Percentiles rank a stretch among this genome's conserved stretches.
Evolutionary conservation across 2,329 filamentous ascomycete genomes (phyloP).

Genomic region (Phyllosticta citrichinensis): DNA sequence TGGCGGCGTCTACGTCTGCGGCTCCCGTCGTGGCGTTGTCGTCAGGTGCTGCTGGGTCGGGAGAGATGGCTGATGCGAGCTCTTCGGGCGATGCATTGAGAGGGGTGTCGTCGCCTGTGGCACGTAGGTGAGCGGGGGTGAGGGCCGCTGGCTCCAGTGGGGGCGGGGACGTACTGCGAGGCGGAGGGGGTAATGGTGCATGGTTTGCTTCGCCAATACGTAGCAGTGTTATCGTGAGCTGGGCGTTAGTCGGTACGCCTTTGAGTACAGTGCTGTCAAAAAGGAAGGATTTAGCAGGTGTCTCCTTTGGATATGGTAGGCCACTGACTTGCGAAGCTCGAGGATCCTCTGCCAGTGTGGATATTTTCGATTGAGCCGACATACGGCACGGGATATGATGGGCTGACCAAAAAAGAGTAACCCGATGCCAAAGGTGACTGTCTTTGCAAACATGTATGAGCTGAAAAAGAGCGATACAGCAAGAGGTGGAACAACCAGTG

Average conservation of each 20-base stretch:
- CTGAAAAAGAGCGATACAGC: conserved; percentile 35
- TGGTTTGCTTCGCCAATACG: conserved; percentile 75
- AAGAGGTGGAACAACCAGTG: conserved; percentile 34
- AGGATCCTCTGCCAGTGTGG: conserved; percentile 68
- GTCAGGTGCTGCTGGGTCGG: conserved; percentile 30
- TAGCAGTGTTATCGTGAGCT: conserved; percentile 70
- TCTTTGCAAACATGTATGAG: conserved; percentile 49
- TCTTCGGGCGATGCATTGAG: conserved; percentile 56
- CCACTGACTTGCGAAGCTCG: conserved; percentile 53
- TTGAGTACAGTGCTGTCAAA: conserved; percentile 55
- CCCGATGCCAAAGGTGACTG: conserved; percentile 55
- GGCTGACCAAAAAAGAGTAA: conserved; percentile 75
- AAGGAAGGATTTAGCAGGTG: conserved; percentile 13
- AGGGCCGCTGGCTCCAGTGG: conserved; percentile 42
- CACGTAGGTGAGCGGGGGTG: conserved; percentile 40
- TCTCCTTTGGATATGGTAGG: neutral
- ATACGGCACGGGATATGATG: conserved; percentile 50
- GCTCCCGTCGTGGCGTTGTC: conserved; percentile 38
- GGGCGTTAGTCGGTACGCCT: conserved; percentile 77
- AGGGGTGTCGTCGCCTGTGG: conserved; percentile 43
- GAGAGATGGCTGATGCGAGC: conserved; percentile 49
- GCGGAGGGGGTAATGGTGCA: conserved; percentile 59
- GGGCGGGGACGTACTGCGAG: conserved; percentile 34
- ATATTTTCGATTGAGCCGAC: conserved; percentile 49
- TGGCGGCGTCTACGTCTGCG: conserved; percentile 38